Evolutionary conservation across 768 basidiomycete genomes (phyloP).

Genomic region (Boletus reticulatus): DNA sequence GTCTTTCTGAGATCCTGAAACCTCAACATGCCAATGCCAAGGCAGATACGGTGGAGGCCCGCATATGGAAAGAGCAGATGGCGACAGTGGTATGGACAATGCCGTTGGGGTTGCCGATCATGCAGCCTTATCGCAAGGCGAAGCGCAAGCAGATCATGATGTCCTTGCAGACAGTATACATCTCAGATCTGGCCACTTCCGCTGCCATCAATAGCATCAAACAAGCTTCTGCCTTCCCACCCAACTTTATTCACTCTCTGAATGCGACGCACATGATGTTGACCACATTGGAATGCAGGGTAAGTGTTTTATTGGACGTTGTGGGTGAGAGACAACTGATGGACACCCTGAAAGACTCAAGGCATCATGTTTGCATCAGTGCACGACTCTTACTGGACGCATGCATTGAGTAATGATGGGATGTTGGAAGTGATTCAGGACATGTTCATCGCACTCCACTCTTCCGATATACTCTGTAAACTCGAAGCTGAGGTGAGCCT

Average conservation of each 20-base stretch:
- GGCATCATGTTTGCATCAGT: slow-evolving; percentile 89
- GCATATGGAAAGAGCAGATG: slow-evolving; percentile 87
- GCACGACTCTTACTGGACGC: slow-evolving; percentile 99
- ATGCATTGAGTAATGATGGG: slow-evolving; percentile 78
- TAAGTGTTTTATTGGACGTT: slow-evolving; percentile 34
- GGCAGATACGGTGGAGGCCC: slow-evolving; percentile 28
- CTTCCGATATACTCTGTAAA: slow-evolving; percentile 74
- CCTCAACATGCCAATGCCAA: slow-evolving; percentile 10
- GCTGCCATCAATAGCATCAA: slow-evolving; percentile 81
- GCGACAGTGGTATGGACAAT: slow-evolving; percentile 96
- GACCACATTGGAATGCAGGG: slow-evolving; percentile 86
- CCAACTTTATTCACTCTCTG: slow-evolving; percentile 96
- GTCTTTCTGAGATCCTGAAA: slow-evolving; percentile 46
- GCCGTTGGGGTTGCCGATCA: slow-evolving; percentile 90
- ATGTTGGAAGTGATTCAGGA: slow-evolving; percentile 91
- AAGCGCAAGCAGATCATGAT: slow-evolving; percentile 84
- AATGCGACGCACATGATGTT: slow-evolving; percentile 99
- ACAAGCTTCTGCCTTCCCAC: slow-evolving; percentile 96
- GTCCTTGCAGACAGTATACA: slow-evolving; percentile 80
- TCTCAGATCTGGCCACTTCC: slow-evolving; percentile 79
- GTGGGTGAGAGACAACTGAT: slow-evolving; percentile 3
- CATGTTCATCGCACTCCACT: slow-evolving; percentile 90
- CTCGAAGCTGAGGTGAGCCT: slow-evolving; percentile 68
- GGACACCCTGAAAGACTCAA: slow-evolving; percentile 47
- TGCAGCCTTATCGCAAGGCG: slow-evolving; percentile 90